Evolutionary conservation across 345 rosid genomes (phyloP), one percentile per base, ranked within the genome.

Genomic region (Abelmoschus esculentus): DNA sequence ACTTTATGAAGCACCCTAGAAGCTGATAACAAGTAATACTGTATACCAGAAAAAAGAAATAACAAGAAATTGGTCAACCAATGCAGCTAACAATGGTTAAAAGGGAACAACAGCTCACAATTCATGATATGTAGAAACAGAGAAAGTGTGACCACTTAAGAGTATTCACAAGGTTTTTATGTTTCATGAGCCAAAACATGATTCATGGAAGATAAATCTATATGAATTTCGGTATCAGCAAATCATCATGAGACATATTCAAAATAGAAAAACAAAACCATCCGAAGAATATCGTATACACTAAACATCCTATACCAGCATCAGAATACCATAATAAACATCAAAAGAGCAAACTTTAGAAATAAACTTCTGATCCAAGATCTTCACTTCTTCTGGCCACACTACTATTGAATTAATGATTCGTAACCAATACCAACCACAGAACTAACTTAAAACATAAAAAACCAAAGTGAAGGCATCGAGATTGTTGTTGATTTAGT

Each of bases 1-100:
- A 63, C 46, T 77, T 52, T 75, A 77, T 26, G 46, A 57, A 71
- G 69, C 50, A 49, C 69, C 86, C 74, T 70, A 63, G 74, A 73
- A 54, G n/a, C 56, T 9, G 49, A 72, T 47, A 61, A n/a, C 28
- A 67, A 38, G 73, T 17, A 62, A 57, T 69, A 15, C 61, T 14
- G 29, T 22, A 57, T 49, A 29, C 73, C 63, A 75, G 59, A 75
- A 60, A 73, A 29, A 7, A 66, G 29, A 72, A 15, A 36, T 36
- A 57, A 63, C 29, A 32, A 59, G 28, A 73, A 50, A 73, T 47
- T 40, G 26, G 11, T 13, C 5, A 58, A 11, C 36, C 46, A 40
- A 8, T 13, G 44, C 26, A 52, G 36, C 54, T n/a, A 17, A 59
- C 18, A 42, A 70, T 19, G 18, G 69, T 12, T 52, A 59, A 42